These are phyloP conservation scores for Glomus cerebriforme DNA, from an alignment of 192 early-diverging fungal species.

Conservation along the genomic window DNA sequence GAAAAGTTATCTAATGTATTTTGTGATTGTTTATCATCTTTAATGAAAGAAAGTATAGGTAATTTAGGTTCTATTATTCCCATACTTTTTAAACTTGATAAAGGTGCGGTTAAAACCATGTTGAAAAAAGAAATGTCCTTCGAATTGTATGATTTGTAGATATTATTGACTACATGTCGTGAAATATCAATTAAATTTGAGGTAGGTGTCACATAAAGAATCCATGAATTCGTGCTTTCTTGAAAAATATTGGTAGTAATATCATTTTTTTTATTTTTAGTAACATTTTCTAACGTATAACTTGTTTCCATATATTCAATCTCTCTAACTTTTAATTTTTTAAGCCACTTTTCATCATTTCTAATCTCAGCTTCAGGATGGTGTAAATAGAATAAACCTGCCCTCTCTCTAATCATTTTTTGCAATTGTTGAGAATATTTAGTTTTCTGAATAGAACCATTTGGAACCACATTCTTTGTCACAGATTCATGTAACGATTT, in stretches of 20 bases:
- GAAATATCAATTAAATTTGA: neutral
- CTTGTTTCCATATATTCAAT: slow-evolving; percentile 66
- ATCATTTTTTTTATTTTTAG: slow-evolving; percentile 23
- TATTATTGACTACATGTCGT: neutral
- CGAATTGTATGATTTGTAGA: neutral
- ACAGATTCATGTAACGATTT: slow-evolving; percentile 67
- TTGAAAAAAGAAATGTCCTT: neutral
- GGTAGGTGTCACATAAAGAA: neutral
- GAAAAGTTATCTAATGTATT: neutral
- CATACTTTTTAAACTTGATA: neutral
- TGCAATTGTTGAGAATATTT: slow-evolving; percentile 55
- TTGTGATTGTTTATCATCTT: neutral
- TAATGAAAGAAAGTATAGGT: neutral
- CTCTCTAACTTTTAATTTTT: slow-evolving; percentile 68
- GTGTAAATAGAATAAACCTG: slow-evolving; percentile 74
- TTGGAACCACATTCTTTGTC: slow-evolving; percentile 50
- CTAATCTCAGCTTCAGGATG: slow-evolving; percentile 52
- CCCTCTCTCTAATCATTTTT: slow-evolving; percentile 70
- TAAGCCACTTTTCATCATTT: slow-evolving; percentile 57
- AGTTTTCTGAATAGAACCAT: slow-evolving; percentile 51
- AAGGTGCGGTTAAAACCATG: neutral
- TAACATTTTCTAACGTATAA: slow-evolving; percentile 44
- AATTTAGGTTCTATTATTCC: neutral
- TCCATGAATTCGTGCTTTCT: neutral
- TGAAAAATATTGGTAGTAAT: slow-evolving; percentile 10